phyloP scores from a whole-genome alignment of 129 eudicot genomes.

The Saposhnikovia divaricata region DNA sequence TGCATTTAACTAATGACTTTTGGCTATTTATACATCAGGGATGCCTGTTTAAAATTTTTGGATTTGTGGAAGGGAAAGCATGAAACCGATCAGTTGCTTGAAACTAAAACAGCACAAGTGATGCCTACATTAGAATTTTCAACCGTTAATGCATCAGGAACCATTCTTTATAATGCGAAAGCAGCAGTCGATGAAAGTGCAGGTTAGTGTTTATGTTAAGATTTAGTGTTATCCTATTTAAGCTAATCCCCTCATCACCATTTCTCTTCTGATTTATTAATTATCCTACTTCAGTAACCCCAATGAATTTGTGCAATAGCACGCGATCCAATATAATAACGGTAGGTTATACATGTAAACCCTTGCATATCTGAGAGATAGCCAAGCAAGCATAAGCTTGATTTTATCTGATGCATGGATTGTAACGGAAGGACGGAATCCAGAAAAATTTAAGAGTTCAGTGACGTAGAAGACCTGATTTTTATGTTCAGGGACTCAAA shows the following conservation, averaged over 20 bases:
- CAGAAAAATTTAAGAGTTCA: too few species aligned
- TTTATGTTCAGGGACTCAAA: too few species aligned
- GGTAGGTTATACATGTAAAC: not conserved
- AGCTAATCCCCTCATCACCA: not conserved
- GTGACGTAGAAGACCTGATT: too few species aligned
- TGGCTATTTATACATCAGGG: slow-evolving; percentile 41
- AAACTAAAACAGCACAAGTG: slow-evolving; percentile 66
- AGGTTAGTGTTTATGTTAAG: slow-evolving; percentile 26
- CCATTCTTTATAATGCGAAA: slow-evolving; percentile 46
- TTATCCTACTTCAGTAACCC: not conserved
- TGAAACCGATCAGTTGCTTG: slow-evolving; percentile 88
- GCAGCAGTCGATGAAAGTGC: slow-evolving; percentile 25
- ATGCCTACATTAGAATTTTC: slow-evolving; percentile 38
- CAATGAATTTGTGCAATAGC: not conserved
- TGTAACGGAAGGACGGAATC: too few species aligned
- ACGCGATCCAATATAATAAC: not conserved
- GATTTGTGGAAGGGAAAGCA: slow-evolving; percentile 84
- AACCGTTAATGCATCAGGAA: slow-evolving; percentile 50
- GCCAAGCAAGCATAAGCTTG: not conserved
- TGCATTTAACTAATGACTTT: not conserved
- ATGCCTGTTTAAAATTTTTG: slow-evolving; percentile 68
- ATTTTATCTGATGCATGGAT: not conserved
- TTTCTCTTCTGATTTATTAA: not conserved
- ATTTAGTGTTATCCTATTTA: not conserved
- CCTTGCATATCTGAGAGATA: not conserved